Evolutionary conservation across 2,329 filamentous ascomycete genomes (phyloP).

Genomic region (Thelonectria blattea): DNA sequence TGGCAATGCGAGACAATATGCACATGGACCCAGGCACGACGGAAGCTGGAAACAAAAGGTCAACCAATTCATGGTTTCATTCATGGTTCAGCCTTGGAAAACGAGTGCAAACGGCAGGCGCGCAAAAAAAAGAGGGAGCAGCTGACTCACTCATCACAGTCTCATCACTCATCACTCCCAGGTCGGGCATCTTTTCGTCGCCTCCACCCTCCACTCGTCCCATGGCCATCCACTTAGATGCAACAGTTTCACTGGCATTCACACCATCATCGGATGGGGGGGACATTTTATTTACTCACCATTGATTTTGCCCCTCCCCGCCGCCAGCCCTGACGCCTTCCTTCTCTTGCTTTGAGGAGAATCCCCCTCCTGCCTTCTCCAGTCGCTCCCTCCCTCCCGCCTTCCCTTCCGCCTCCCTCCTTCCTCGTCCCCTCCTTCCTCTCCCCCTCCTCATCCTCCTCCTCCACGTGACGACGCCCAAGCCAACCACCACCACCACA

Average conservation of each 20-base stretch:
- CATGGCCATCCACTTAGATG: constrained; percentile 1
- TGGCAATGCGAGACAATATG: no score
- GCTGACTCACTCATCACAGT: constrained; percentile 5
- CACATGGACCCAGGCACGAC: no score
- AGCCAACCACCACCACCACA: constrained; percentile 25
- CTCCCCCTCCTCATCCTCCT: neutral
- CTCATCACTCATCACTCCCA: constrained; percentile 7
- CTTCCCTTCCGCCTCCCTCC: no score
- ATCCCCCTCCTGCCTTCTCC: neutral
- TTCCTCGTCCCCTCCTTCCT: neutral
- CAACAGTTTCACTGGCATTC: neutral
- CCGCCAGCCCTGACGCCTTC: neutral
- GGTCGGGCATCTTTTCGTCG: neutral
- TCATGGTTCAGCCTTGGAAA: constrained; percentile 3
- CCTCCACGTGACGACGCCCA: constrained; percentile 33
- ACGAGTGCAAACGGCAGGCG: neutral
- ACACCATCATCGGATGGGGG: neutral
- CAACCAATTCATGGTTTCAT: neutral
- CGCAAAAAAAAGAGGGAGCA: neutral
- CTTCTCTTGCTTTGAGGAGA: no score
- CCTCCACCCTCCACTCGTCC: neutral
- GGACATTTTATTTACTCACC: neutral
- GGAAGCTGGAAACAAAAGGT: no score
- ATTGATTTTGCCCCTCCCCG: neutral
- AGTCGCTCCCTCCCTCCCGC: neutral